phyloP scores from a whole-genome alignment of 441 rosid genomes.

The Jatropha multifida region DNA sequence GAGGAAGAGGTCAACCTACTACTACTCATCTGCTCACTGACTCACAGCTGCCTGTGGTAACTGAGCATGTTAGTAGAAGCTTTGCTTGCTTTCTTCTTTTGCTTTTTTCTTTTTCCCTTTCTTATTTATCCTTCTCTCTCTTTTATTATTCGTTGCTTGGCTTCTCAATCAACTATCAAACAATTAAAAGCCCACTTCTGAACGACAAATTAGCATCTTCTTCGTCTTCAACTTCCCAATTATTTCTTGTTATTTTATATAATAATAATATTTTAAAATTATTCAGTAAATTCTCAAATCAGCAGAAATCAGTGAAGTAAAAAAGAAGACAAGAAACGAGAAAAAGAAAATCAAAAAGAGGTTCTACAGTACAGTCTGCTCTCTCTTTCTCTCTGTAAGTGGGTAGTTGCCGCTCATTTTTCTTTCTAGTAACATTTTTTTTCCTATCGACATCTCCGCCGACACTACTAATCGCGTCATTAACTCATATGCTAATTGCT shows the following conservation, averaged over 20 bases:
- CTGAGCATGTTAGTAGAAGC: background rate
- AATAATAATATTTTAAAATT: no score
- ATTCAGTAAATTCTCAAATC: background rate
- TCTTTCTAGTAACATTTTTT: background rate
- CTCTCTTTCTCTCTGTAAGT: no score
- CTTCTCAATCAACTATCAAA: background rate
- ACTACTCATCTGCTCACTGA: background rate
- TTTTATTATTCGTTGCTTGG: background rate
- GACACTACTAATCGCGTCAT: background rate
- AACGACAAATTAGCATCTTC: background rate
- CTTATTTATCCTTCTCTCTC: background rate
- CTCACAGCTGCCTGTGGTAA: background rate
- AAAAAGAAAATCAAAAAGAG: background rate
- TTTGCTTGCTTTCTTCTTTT: background rate
- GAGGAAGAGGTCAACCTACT: background rate
- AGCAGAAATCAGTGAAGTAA: background rate
- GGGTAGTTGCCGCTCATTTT: background rate
- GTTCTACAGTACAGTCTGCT: no score
- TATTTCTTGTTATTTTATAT: background rate
- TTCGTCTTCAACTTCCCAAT: slow-evolving; percentile 1
- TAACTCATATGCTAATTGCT: background rate
- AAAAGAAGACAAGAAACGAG: background rate
- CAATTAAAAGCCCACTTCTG: background rate
- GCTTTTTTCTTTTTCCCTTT: background rate
- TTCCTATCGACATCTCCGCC: slow-evolving; percentile 14